A percentile compares a stretch with the other conserved stretches of the same genome.
Evolutionary conservation across 2,329 filamentous ascomycete genomes (phyloP).

Genomic region (Beauveria sp.): DNA sequence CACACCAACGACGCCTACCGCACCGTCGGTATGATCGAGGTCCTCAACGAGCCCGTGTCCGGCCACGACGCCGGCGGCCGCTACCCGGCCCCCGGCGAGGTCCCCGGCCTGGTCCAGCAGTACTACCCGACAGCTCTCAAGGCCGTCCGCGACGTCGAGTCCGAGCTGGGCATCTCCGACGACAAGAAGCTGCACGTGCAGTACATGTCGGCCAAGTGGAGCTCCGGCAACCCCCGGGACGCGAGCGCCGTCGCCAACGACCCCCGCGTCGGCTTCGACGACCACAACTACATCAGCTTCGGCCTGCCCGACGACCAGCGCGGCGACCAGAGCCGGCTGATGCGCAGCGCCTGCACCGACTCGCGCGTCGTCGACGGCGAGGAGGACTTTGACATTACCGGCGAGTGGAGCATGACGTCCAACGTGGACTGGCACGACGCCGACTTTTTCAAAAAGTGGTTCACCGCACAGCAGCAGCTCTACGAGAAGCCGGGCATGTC

Average conservation of each 20-base stretch:
- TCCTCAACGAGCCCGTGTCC: slow-evolving; percentile 47
- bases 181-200: slow-evolving; percentile 34
- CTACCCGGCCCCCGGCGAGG: slow-evolving; percentile 19
- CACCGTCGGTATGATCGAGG: slow-evolving; percentile 51
- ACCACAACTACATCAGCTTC: slow-evolving; percentile 41
- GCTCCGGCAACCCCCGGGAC: slow-evolving; percentile 30
- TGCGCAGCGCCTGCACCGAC: slow-evolving; percentile 34
- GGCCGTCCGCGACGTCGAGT: slow-evolving; percentile 19
- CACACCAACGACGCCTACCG: slow-evolving; percentile 41
- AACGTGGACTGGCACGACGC: slow-evolving; percentile 33
- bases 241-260: slow-evolving; percentile 21
- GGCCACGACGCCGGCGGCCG: slow-evolving; percentile 14
- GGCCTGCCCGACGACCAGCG: slow-evolving; percentile 9
- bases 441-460: slow-evolving; percentile 48
- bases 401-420: slow-evolving; percentile 49
- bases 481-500: slow-evolving; percentile 40
- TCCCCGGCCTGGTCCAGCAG: slow-evolving; percentile 14
- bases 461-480: slow-evolving; percentile 45
- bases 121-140: slow-evolving; percentile 19
- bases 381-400: slow-evolving; percentile 36
- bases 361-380: slow-evolving; percentile 30
- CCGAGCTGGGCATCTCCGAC: slow-evolving; percentile 13
- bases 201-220: slow-evolving; percentile 43
- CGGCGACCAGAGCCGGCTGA: slow-evolving; percentile 16
- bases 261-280: slow-evolving; percentile 44